These are phyloP conservation scores for Nannochloropsis gaditana DNA, from an alignment of 108 stramenopile genomes.

Conservation along the genomic window DNA sequence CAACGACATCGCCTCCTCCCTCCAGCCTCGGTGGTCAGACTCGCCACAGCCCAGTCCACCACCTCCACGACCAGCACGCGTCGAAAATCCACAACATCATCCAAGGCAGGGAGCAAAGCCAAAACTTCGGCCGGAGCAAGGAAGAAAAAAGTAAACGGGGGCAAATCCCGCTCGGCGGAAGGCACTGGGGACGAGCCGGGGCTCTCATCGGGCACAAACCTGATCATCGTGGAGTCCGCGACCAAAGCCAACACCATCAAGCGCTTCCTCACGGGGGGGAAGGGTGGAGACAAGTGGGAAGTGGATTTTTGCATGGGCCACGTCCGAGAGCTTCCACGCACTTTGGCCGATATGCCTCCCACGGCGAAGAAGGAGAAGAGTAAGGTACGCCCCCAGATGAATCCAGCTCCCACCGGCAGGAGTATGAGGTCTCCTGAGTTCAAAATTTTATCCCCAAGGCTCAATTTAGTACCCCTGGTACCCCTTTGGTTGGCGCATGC, in stretches of 20 bases:
- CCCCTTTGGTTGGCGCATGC: too few species aligned
- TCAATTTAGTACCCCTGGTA: too few species aligned
- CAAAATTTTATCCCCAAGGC: too few species aligned
- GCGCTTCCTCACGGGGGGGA: constrained; percentile 25
- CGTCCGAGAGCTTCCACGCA: constrained; percentile 44
- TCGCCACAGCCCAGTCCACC: background rate
- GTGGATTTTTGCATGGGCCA: constrained; percentile 55
- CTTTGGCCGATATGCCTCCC: constrained; percentile 17
- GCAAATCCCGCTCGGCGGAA: background rate
- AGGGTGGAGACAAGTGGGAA: constrained; percentile 20
- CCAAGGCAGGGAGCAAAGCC: background rate
- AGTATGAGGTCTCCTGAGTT: too few species aligned
- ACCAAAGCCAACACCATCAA: constrained; percentile 56
- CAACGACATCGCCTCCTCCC: too few species aligned
- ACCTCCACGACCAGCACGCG: background rate
- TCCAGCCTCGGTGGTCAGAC: too few species aligned
- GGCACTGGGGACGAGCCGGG: background rate
- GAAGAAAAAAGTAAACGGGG: background rate
- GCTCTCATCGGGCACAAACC: constrained; percentile 21
- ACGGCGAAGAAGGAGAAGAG: constrained; percentile 30
- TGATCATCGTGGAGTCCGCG: constrained; percentile 59
- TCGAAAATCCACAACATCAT: background rate
- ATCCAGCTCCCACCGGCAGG: too few species aligned
- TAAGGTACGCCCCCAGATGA: background rate
- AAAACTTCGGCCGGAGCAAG: background rate